These are phyloP conservation scores for Effrenium voratum DNA, from an alignment of 73 alveolate genomes.

Conservation along the genomic window DNA sequence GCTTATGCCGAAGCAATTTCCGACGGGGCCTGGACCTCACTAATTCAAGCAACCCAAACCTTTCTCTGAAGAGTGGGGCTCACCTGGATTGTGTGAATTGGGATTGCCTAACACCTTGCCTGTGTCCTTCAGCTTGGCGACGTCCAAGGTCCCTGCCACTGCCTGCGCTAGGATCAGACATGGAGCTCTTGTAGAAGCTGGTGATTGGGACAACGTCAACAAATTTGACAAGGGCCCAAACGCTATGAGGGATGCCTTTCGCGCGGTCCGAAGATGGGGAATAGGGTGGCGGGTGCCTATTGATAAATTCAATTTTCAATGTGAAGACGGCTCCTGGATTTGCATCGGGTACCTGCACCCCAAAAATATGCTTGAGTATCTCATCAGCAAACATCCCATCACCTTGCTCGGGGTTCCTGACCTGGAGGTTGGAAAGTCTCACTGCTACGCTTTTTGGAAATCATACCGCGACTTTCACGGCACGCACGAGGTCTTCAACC, in stretches of 20 bases:
- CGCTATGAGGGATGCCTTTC: background rate
- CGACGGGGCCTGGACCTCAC: slow-evolving; percentile 13
- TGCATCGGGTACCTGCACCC: background rate
- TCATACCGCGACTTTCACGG: background rate
- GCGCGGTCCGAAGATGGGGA: background rate
- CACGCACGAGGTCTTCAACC: background rate
- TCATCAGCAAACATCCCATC: background rate
- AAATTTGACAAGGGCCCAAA: background rate
- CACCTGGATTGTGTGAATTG: background rate
- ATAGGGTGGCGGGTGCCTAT: background rate
- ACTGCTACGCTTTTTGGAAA: background rate
- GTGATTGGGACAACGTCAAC: background rate
- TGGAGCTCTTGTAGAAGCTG: background rate
- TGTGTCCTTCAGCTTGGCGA: background rate
- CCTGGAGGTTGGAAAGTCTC: background rate
- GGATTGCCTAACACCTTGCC: background rate
- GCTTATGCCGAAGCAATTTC: slow-evolving; percentile 41
- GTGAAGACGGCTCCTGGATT: background rate
- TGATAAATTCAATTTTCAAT: background rate
- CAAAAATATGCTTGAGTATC: background rate
- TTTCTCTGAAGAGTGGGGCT: background rate
- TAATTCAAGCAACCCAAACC: background rate
- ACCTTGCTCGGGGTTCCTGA: background rate
- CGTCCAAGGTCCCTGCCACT: slow-evolving; percentile 23
- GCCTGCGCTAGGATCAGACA: background rate